These are phyloP conservation scores for Rhodotorula toruloides DNA, from an alignment of 768 basidiomycete genomes.

Conservation along the genomic window DNA sequence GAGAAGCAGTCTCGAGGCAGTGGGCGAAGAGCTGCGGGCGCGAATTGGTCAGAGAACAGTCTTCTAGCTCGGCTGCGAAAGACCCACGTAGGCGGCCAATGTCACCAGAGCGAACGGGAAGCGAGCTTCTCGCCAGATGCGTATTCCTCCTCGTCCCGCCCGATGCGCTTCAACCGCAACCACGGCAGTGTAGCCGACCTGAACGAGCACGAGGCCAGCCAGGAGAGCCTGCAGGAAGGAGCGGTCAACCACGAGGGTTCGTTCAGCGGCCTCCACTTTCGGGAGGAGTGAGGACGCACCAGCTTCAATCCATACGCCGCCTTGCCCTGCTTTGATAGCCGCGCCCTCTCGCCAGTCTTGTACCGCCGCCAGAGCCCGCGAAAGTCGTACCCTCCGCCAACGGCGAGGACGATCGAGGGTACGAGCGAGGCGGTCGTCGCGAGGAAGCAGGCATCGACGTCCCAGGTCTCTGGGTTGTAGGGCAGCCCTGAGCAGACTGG, in stretches of 20 bases:
- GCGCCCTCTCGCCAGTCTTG: conserved; percentile 7
- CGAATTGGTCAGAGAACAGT: background rate
- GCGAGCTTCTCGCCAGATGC: background rate
- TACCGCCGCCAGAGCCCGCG: conserved; percentile 14
- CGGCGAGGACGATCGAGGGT: conserved; percentile 13
- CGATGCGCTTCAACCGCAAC: conserved; percentile 18
- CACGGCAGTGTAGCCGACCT: conserved; percentile 20
- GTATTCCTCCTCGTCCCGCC: background rate
- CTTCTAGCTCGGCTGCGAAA: no score
- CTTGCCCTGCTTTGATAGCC: conserved; percentile 8
- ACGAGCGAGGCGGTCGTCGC: background rate
- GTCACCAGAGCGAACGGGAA: conserved; percentile 23
- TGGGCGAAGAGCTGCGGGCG: conserved; percentile 27
- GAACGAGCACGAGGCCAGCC: background rate
- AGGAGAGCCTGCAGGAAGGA: background rate
- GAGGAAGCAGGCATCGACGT: background rate
- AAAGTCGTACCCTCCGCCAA: conserved; percentile 17
- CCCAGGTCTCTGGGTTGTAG: background rate
- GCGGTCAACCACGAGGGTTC: background rate
- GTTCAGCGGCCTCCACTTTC: conserved; percentile 3
- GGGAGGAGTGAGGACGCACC: conserved; percentile 5
- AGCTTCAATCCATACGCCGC: conserved; percentile 22
- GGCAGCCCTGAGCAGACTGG: background rate
- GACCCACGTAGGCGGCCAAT: conserved; percentile 17
- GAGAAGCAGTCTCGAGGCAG: conserved; percentile 27